These are phyloP conservation scores for Fusarium sacchari DNA, from an alignment of 2,329 filamentous ascomycete species.

Conservation along the genomic window DNA sequence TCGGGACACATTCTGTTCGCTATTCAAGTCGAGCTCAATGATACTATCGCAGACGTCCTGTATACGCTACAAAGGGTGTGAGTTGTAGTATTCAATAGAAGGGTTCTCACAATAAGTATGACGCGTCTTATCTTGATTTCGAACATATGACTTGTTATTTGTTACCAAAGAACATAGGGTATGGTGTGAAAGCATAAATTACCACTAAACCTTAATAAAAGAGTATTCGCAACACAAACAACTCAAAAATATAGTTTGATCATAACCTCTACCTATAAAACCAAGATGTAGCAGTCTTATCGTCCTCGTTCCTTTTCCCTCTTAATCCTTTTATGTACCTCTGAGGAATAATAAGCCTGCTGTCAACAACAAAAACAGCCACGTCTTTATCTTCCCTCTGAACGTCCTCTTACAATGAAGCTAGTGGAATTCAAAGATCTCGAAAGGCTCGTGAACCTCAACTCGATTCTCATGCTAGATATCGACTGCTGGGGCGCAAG, in stretches of 20 bases:
- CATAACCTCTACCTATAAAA: neutral
- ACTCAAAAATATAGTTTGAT: neutral
- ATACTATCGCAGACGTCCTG: neutral
- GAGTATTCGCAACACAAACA: neutral
- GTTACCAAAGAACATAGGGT: neutral
- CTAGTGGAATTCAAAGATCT: neutral
- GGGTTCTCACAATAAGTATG: neutral
- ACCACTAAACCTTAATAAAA: neutral
- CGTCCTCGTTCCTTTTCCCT: neutral
- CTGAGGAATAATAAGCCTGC: neutral
- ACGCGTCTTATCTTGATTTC: neutral
- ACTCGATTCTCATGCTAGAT: neutral
- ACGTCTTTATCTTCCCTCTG: neutral
- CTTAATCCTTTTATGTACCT: neutral
- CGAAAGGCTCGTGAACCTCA: fast-evolving
- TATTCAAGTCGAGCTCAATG: neutral
- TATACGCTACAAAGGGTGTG: neutral
- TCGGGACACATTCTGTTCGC: neutral
- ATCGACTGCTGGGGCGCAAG: neutral
- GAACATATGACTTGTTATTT: neutral
- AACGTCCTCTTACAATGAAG: neutral
- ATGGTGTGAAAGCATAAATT: neutral
- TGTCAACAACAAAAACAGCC: neutral
- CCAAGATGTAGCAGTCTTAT: neutral
- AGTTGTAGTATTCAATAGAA: neutral